phyloP scores from a whole-genome alignment of 768 basidiomycete genomes.

The Cystoderma amianthinum region DNA sequence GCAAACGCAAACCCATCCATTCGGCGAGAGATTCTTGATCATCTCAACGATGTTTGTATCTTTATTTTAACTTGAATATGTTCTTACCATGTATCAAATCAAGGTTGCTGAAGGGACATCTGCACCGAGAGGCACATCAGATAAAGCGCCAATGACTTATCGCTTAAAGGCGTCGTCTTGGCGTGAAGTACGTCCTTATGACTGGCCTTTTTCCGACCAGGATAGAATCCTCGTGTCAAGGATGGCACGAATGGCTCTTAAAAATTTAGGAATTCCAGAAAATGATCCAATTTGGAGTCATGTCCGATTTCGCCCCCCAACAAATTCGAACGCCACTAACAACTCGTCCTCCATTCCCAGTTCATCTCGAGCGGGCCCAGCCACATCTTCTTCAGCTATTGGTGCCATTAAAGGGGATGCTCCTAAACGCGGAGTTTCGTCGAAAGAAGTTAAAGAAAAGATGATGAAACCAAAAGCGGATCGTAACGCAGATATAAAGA shows the following conservation, averaged over 20 bases:
- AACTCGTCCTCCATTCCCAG: conserved; percentile 7
- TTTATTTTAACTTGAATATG: background rate
- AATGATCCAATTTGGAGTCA: conserved; percentile 60
- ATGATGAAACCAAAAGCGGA: conserved; percentile 35
- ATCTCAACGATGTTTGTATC: conserved; percentile 41
- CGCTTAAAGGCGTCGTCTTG: conserved; percentile 50
- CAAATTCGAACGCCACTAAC: conserved; percentile 5
- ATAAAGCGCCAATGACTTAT: conserved; percentile 34
- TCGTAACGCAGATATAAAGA: conserved; percentile 30
- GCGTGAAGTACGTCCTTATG: conserved; percentile 66
- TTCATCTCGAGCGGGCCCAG: conserved; percentile 8
- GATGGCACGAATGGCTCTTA: conserved; percentile 41
- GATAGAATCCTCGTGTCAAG: conserved; percentile 46
- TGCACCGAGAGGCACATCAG: conserved; percentile 24
- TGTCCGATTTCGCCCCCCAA: conserved; percentile 23
- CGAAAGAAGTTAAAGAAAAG: conserved; percentile 40
- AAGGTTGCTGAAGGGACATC: conserved; percentile 46
- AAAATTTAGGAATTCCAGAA: conserved; percentile 46
- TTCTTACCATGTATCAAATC: conserved; percentile 1
- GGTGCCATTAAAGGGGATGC: conserved; percentile 11
- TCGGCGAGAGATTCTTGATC: conserved; percentile 34
- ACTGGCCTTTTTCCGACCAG: conserved; percentile 44
- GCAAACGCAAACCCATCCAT: conserved; percentile 16
- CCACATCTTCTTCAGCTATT: conserved; percentile 5
- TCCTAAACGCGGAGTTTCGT: conserved; percentile 40